Evolutionary conservation across 108 stramenopile species (phyloP).

Genomic region (Fistulifera pelliculosa): DNA sequence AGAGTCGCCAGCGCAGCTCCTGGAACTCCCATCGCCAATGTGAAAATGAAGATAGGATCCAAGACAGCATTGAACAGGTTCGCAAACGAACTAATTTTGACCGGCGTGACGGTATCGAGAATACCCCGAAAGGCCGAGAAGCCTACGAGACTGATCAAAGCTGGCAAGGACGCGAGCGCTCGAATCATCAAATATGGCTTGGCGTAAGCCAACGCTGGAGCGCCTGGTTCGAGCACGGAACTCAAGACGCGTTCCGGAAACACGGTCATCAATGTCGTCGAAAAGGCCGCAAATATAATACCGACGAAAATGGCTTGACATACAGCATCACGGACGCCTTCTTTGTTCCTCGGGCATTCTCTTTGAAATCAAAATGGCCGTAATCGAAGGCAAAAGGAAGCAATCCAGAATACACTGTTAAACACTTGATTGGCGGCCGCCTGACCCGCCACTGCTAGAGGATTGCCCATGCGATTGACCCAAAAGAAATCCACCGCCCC

Average conservation of each 20-base stretch:
- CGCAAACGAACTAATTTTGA: constrained; percentile 69
- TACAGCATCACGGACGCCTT: constrained; percentile 68
- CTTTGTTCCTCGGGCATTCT: constrained; percentile 64
- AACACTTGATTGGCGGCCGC: constrained; percentile 89
- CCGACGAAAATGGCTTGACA: constrained; percentile 74
- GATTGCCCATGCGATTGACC: constrained; percentile 89
- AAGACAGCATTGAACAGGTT: constrained; percentile 76
- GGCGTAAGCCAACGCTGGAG: constrained; percentile 79
- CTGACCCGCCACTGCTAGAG: constrained; percentile 83
- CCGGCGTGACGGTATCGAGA: constrained; percentile 76
- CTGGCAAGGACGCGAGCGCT: constrained; percentile 80
- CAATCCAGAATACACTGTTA: constrained; percentile 68
- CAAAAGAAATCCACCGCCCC: constrained; percentile 85
- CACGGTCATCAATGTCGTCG: constrained; percentile 49
- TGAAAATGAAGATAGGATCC: constrained; percentile 82
- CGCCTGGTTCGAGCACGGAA: constrained; percentile 47
- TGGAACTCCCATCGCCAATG: constrained; percentile 64
- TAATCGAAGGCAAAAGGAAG: constrained; percentile 80
- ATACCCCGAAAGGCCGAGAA: constrained; percentile 50
- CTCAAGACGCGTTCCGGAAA: constrained; percentile 46
- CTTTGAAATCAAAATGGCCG: constrained; percentile 75
- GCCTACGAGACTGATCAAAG: constrained; percentile 60
- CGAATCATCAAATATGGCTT: constrained; percentile 75
- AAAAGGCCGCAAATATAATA: constrained; percentile 54
- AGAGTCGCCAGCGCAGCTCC: constrained; percentile 85